Evolutionary conservation across 176 grass and related monocot genomes (phyloP).

Genomic region (Secale cereale): DNA sequence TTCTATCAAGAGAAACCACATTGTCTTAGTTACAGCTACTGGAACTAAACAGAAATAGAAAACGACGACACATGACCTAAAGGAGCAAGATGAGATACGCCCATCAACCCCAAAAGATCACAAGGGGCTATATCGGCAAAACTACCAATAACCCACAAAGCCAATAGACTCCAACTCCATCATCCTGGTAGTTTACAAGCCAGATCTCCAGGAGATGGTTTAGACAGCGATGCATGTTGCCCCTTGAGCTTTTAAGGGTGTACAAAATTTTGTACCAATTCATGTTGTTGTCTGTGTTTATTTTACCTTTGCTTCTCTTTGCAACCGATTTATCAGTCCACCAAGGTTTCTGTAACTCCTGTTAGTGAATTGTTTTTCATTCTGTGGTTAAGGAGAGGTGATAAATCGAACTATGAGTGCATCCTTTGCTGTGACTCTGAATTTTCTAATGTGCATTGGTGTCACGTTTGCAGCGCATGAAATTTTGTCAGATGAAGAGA

Average conservation of each 20-base stretch:
- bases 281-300: neutral
- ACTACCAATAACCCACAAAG: too few species aligned
- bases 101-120: too few species aligned
- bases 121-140: too few species aligned
- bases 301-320: constrained; percentile 4
- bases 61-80: too few species aligned
- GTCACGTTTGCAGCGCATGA: constrained; percentile 70
- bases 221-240: neutral
- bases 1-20: too few species aligned
- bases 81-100: too few species aligned
- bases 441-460: neutral
- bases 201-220: too few species aligned
- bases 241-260: constrained; percentile 1
- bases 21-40: too few species aligned
- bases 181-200: too few species aligned
- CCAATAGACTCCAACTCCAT: too few species aligned
- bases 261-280: neutral
- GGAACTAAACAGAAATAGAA: too few species aligned
- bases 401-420: neutral
- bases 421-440: neutral
- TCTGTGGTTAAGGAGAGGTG: neutral
- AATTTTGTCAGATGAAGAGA: constrained; percentile 95
- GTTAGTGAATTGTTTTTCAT: neutral
- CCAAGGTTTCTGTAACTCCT: neutral
- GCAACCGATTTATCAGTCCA: neutral